Conservation (phyloP, 352 stramenopile species). For the Thalassiosira exigua region DNA sequence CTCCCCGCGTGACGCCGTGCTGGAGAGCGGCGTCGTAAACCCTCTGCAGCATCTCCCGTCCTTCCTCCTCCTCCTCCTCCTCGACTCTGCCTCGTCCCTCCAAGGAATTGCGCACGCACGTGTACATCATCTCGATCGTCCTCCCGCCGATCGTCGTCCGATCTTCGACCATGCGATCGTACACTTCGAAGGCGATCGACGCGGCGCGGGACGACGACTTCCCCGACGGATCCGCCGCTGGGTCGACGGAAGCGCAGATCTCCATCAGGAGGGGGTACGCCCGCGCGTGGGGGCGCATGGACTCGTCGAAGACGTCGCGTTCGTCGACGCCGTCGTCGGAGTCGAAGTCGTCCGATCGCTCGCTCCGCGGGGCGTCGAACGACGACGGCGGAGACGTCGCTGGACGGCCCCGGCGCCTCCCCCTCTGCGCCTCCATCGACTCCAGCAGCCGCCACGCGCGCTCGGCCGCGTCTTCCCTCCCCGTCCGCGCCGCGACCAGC, state of each 20-base stretch:
- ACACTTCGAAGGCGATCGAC: constrained; percentile 53
- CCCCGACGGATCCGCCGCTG: no score
- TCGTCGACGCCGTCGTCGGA: no score
- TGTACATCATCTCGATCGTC: constrained; percentile 43
- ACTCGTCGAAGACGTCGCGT: background rate
- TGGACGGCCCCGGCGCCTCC: background rate
- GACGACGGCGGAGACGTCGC: background rate
- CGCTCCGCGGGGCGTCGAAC: no score
- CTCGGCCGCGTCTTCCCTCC: constrained; percentile 28
- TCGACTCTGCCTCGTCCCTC: no score
- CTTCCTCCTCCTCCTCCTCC: constrained; percentile 36
- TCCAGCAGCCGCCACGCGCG: constrained; percentile 37
- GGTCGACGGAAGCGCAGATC: no score
- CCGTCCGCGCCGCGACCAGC: constrained; percentile 27
- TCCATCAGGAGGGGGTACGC: constrained; percentile 36
- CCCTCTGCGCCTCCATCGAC: constrained; percentile 40
- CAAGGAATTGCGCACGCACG: constrained; percentile 39
- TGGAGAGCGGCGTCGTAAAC: constrained; percentile 29
- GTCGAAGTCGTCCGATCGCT: no score
- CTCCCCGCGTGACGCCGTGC: constrained; percentile 22
- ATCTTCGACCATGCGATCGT: constrained; percentile 42
- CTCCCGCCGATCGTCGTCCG: constrained; percentile 26
- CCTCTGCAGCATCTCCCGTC: constrained; percentile 19
- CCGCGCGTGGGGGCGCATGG: background rate
- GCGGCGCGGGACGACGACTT: no score